phyloP scores from a whole-genome alignment of 2,329 filamentous ascomycete species.

The Achaetomium macrosporum region DNA sequence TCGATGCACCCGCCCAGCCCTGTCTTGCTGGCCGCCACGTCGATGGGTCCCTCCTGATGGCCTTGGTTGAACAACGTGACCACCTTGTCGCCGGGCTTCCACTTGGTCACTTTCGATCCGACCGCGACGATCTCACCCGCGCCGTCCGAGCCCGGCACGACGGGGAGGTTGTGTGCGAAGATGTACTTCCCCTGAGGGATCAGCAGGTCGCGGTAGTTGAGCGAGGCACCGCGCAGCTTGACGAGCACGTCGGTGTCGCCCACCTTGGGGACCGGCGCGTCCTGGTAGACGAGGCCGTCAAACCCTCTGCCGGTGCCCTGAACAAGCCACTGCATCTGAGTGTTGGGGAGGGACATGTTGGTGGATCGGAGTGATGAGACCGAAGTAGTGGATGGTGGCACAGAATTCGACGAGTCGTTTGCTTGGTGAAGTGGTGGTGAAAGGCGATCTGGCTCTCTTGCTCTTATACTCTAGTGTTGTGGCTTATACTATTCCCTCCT shows the following conservation, averaged over 20 bases:
- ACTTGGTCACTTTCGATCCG: constrained; percentile 42
- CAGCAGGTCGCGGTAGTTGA: constrained; percentile 51
- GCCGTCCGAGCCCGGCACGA: constrained; percentile 48
- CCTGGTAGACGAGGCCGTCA: constrained; percentile 51
- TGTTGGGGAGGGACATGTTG: constrained; percentile 29
- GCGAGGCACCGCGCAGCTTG: constrained; percentile 49
- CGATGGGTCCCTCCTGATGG: constrained; percentile 43
- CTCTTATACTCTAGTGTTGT: too few relatives aligned
- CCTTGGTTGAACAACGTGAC: constrained; percentile 57
- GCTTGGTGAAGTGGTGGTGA: too few relatives aligned
- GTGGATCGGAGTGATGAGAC: neutral
- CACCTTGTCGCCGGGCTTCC: constrained; percentile 49
- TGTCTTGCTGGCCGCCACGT: constrained; percentile 34
- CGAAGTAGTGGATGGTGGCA: too few relatives aligned
- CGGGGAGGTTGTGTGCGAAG: constrained; percentile 36
- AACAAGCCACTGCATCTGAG: constrained; percentile 53
- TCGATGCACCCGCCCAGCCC: constrained; percentile 64
- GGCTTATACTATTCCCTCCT: too few relatives aligned
- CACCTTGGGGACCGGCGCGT: constrained; percentile 50
- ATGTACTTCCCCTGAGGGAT: constrained; percentile 45
- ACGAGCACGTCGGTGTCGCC: constrained; percentile 69
- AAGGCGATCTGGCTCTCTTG: too few relatives aligned
- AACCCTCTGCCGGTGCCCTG: constrained; percentile 48
- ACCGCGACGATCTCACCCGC: constrained; percentile 49
- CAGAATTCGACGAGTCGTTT: too few relatives aligned